These are phyloP conservation scores for Aeschynomene evenia DNA, from an alignment of 306 rosid species.

Conservation along the genomic window DNA sequence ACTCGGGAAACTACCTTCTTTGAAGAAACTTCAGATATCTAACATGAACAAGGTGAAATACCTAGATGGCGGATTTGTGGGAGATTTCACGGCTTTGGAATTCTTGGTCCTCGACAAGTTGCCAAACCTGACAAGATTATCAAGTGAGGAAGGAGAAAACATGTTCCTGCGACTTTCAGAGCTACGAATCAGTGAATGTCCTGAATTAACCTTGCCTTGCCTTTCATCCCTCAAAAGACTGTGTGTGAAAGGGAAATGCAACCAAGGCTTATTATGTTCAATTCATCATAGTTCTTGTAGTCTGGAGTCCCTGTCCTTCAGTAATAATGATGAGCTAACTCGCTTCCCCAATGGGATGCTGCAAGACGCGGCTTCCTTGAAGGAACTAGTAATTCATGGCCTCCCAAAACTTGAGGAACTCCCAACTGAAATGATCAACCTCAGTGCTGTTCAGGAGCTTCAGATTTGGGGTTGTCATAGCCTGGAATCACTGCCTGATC, in stretches of 20 bases:
- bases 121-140: slow-evolving; percentile 28
- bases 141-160: slow-evolving; percentile 10
- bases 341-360: background rate
- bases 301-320: background rate
- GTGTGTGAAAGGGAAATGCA: background rate
- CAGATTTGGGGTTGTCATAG: background rate
- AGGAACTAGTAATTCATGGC: background rate
- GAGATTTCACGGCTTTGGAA: slow-evolving; percentile 24
- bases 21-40: background rate
- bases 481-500: background rate
- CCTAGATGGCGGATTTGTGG: background rate
- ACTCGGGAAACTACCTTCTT: slow-evolving; percentile 1
- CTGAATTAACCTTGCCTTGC: slow-evolving; percentile 25
- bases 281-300: background rate
- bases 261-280: background rate
- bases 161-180: slow-evolving; percentile 2
- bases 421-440: background rate
- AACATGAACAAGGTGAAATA: background rate
- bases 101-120: background rate
- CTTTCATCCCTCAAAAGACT: background rate
- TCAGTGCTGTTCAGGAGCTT: background rate
- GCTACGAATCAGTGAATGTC: background rate
- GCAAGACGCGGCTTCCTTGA: background rate
- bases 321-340: background rate
- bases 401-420: background rate